Conservation (phyloP, 2,329 filamentous ascomycete species). For the Neofusicoccum ribis region DNA sequence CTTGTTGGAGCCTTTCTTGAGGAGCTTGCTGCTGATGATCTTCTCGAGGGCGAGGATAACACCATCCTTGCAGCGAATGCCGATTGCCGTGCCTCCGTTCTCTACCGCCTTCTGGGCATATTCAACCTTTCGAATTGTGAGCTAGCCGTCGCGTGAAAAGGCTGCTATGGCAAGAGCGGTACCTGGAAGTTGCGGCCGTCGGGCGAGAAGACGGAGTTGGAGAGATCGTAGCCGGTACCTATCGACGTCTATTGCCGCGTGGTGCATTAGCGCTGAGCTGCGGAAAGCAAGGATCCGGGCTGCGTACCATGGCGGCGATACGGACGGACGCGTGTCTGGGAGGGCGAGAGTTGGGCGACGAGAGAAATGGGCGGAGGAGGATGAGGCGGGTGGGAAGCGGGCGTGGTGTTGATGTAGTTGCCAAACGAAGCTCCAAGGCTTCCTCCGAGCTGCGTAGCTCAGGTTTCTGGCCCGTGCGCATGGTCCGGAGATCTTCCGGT, state of each 20-base stretch:
- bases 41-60: constrained; percentile 97
- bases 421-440: constrained; percentile 19
- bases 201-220: constrained; percentile 99
- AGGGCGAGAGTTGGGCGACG: not conserved
- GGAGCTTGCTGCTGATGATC: constrained; percentile 89
- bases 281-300: not conserved
- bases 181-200: constrained; percentile 99
- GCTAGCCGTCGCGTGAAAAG: not conserved
- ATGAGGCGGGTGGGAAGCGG: constrained; percentile 12
- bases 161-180: constrained; percentile 19
- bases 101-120: constrained; percentile 99
- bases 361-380: constrained; percentile 7
- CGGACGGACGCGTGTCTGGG: not conserved
- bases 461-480: not conserved
- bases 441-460: constrained; percentile 16
- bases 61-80: constrained; percentile 95
- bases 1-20: constrained; percentile 95
- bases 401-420: constrained; percentile 16
- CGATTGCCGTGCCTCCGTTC: constrained; percentile 93
- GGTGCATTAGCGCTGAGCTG: not conserved
- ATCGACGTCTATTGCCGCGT: constrained; percentile 77
- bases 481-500: not conserved
- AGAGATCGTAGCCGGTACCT: constrained; percentile 98
- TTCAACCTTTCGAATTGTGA: constrained; percentile 62
- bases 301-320: constrained; percentile 10